A percentile compares a stretch with the other conserved stretches of the same genome.
These are phyloP conservation scores for Cairneyella variabilis DNA, from an alignment of 495 filamentous ascomycete species.

Conservation along the genomic window DNA sequence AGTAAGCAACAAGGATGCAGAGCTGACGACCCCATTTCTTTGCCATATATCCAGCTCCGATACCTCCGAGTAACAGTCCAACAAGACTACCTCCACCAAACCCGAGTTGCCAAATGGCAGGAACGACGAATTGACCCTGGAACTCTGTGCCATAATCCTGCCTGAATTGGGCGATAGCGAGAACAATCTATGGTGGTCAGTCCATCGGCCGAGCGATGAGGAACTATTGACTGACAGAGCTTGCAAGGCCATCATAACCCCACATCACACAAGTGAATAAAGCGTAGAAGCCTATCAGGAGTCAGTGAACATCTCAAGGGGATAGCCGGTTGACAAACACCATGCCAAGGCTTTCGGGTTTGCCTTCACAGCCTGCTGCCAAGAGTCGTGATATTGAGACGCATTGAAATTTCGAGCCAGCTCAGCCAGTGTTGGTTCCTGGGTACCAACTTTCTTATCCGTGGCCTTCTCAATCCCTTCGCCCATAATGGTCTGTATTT, in stretches of 20 bases:
- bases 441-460: too few relatives aligned
- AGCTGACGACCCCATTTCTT: slow-evolving; percentile 16
- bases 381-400: not conserved
- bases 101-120: slow-evolving; percentile 14
- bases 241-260: slow-evolving; percentile 20
- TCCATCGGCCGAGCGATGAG: not conserved
- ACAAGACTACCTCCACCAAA: slow-evolving; percentile 5
- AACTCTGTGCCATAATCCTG: slow-evolving; percentile 11
- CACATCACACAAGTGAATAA: slow-evolving; percentile 22
- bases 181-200: slow-evolving; percentile 12
- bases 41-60: slow-evolving; percentile 5
- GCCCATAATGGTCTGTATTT: too few relatives aligned
- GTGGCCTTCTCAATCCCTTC: too few relatives aligned
- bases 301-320: not conserved
- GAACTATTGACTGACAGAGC: slow-evolving; percentile 1
- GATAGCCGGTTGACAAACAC: slow-evolving; percentile 4
- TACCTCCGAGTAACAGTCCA: slow-evolving; percentile 12
- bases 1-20: slow-evolving; percentile 13
- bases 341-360: slow-evolving; percentile 14
- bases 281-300: slow-evolving; percentile 6
- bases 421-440: too few relatives aligned
- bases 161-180: slow-evolving; percentile 13
- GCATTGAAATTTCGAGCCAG: too few relatives aligned
- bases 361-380: slow-evolving; percentile 8
- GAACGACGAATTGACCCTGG: slow-evolving; percentile 6